Percentiles rank a stretch among this genome's conserved stretches.
Conservation (phyloP, 192 early-diverging fungal species). For the Podila minutissima region DNA sequence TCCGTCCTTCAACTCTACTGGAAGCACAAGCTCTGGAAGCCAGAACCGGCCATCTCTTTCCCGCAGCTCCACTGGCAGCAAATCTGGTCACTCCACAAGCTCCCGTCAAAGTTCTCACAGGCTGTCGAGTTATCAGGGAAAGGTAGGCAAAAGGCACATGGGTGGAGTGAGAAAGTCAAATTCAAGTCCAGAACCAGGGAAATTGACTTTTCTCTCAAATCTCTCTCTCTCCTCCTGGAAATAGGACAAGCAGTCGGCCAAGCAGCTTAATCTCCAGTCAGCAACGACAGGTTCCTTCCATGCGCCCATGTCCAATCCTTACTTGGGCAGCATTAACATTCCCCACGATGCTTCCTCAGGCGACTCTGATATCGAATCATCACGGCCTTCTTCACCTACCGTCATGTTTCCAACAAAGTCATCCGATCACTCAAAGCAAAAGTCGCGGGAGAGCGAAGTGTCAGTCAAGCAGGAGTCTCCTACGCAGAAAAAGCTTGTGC, state of each 20-base stretch:
- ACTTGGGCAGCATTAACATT: constrained; percentile 51
- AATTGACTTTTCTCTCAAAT: background rate
- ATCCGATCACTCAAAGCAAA: constrained; percentile 7
- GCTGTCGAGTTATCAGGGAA: constrained; percentile 39
- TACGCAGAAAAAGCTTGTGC: constrained; percentile 27
- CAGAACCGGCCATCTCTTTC: constrained; percentile 24
- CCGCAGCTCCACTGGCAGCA: constrained; percentile 43
- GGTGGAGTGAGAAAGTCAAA: background rate
- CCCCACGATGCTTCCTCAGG: constrained; percentile 50
- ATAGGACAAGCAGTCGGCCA: constrained; percentile 17
- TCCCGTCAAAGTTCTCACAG: constrained; percentile 31
- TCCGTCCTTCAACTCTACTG: constrained; percentile 11
- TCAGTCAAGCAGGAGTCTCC: constrained; percentile 39
- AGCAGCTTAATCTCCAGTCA: constrained; percentile 43
- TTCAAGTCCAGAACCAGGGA: no score
- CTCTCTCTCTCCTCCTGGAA: background rate
- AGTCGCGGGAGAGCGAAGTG: constrained; percentile 14
- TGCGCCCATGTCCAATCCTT: constrained; percentile 40
- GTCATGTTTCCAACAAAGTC: constrained; percentile 23
- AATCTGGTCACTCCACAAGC: constrained; percentile 32
- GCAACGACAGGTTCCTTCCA: constrained; percentile 37
- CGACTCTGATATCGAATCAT: constrained; percentile 44
- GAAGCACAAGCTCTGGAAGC: constrained; percentile 10
- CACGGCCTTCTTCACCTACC: constrained; percentile 39
- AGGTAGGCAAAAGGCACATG: constrained; percentile 6